Evolutionary conservation across 257 asterid genomes (phyloP), one percentile per base, ranked within the genome.

Genomic region (Solanum pimpinellifolium): DNA sequence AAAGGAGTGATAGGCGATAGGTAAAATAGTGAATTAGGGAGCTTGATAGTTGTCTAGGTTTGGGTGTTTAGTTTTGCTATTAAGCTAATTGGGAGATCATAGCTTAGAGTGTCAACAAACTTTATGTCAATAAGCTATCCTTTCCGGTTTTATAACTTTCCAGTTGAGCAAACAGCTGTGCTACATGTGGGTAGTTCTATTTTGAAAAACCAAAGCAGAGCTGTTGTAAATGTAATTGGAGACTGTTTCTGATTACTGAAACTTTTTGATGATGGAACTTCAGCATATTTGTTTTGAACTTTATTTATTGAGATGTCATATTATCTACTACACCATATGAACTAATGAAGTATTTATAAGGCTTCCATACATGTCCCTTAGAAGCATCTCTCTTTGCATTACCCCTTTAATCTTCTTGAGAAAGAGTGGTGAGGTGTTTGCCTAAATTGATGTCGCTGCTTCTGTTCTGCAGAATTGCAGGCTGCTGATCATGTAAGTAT

Each of bases 401-500:
- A 76, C 33, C 42, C 42, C 66, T 46, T 15, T 1, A 42, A 12
- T 47, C 41, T 27, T 78, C 27, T 15, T 25, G 84, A 44, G 66
- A 47, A 15, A 46, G 66, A 46, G 42, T 46, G 42, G 16, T 46
- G 42, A 62, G 66, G 27, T 65, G 14, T 18, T 68, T 25, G 84
- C 44, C 27, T 31, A 60, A 25, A 7, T 47, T 83, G 14, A 27
- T 56, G 56, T 47, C 18, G 20, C 82, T 66, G 69, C 85, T 49
- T 72, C 42, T 77, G 85, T 68, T 72, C 68, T 70, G 88, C 94
- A 94, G 97, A 89, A 87, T 83, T 60, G 39, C 69, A 87, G 74
- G 88, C 59, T 85, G 66, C 90, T 25, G 78, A 90, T 49, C 92
- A 93, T 87, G 87, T 89, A 60, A 91, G 89, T 62, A 87, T 92